phyloP scores from a whole-genome alignment of 1,284 basidiomycete species.

The Melampsora americana region DNA sequence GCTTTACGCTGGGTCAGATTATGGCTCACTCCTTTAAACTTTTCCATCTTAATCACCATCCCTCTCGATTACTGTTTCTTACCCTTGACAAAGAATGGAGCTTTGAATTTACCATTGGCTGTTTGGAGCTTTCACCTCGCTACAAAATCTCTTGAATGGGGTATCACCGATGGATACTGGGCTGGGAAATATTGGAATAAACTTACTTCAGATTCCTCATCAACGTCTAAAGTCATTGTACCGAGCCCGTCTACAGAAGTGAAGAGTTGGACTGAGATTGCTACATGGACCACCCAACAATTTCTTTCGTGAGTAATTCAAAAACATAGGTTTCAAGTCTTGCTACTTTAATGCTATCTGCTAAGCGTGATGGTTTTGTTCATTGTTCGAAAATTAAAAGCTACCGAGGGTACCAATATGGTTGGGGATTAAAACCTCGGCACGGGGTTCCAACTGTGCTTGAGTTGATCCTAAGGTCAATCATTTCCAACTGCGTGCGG shows the following conservation, averaged over 20 bases:
- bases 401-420: slow-evolving; percentile 25
- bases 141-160: slow-evolving; percentile 14
- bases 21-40: background rate
- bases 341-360: background rate
- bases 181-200: too few species aligned
- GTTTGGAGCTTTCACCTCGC: slow-evolving; percentile 20
- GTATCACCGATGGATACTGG: slow-evolving; percentile 6
- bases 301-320: background rate
- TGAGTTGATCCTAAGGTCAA: background rate
- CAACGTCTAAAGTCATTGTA: background rate
- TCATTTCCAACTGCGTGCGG: background rate
- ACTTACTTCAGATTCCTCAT: background rate
- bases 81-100: background rate
- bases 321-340: background rate
- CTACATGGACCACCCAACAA: slow-evolving; percentile 14
- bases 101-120: slow-evolving; percentile 11
- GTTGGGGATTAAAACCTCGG: slow-evolving; percentile 8
- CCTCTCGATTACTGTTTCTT: background rate
- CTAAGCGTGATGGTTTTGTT: background rate
- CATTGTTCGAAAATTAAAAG: background rate
- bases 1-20: background rate
- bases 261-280: slow-evolving; percentile 17
- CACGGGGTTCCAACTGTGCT: background rate
- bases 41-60: background rate
- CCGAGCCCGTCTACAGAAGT: background rate